These are phyloP conservation scores for Neofusicoccum laricinum DNA, from an alignment of 2,329 filamentous ascomycete genomes.

Conservation along the genomic window DNA sequence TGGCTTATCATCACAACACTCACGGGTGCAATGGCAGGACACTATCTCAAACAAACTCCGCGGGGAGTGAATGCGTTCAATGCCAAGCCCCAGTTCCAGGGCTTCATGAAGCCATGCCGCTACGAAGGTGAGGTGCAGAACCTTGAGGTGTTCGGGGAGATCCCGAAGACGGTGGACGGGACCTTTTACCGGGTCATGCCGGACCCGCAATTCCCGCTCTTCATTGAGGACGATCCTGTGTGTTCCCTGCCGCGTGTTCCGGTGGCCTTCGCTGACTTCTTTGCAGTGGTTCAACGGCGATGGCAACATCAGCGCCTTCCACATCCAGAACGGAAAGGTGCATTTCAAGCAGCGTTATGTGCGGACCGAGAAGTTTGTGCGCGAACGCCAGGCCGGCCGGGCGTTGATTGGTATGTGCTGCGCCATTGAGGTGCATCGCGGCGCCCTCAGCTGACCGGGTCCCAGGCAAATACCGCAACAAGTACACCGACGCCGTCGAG, in stretches of 20 bases:
- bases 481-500: slow-evolving; percentile 38
- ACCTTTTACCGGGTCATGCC: slow-evolving; percentile 48
- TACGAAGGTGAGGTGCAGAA: slow-evolving; percentile 40
- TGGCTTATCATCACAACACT: no score
- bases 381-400: slow-evolving; percentile 37
- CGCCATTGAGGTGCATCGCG: not conserved
- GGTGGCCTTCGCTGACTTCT: not conserved
- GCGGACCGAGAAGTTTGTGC: slow-evolving; percentile 40
- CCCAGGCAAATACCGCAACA: slow-evolving; percentile 37
- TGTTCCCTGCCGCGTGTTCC: no score
- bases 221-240: slow-evolving; percentile 34
- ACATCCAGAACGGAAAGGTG: slow-evolving; percentile 32
- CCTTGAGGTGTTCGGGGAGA: slow-evolving; percentile 28
- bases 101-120: slow-evolving; percentile 32
- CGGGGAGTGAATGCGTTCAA: not conserved
- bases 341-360: slow-evolving; percentile 39
- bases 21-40: not conserved
- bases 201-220: slow-evolving; percentile 41
- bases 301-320: slow-evolving; percentile 39
- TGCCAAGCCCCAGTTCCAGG: slow-evolving; percentile 18
- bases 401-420: slow-evolving; percentile 28
- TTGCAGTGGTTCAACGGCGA: slow-evolving; percentile 36
- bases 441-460: not conserved
- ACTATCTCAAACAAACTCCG: not conserved
- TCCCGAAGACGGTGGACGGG: slow-evolving; percentile 32